Conservation (phyloP, 176 grass and related monocot species). For the Avena atlantica region DNA sequence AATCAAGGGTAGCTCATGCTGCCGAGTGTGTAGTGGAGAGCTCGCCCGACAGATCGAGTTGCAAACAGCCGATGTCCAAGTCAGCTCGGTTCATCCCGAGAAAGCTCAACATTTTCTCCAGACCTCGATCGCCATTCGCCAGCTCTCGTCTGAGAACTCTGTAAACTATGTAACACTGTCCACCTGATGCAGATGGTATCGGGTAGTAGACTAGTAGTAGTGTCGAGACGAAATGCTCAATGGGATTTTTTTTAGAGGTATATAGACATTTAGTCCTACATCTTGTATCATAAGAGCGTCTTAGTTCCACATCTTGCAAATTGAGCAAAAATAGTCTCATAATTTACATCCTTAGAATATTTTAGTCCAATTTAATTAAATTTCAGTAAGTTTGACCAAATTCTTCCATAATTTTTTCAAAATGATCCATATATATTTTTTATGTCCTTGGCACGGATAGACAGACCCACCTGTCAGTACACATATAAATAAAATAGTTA, state of each 20-base stretch:
- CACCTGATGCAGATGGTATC: slow-evolving; percentile 21
- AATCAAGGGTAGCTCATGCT: not conserved
- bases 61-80: slow-evolving; percentile 45
- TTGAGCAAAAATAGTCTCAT: no score
- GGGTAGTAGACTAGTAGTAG: not conserved
- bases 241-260: slow-evolving; percentile 42
- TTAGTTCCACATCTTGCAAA: no score
- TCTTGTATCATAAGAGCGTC: no score
- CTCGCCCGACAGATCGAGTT: slow-evolving; percentile 28
- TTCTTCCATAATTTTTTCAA: no score
- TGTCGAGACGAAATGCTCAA: slow-evolving; percentile 51
- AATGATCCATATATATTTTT: no score
- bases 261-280: no score
- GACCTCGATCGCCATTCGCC: slow-evolving; percentile 33
- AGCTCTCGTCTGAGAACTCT: slow-evolving; percentile 38
- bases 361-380: no score
- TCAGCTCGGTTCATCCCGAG: slow-evolving; percentile 64
- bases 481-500: no score
- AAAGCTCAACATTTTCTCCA: slow-evolving; percentile 69
- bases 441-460: no score
- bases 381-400: no score
- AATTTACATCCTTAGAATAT: no score
- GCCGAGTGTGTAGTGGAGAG: slow-evolving; percentile 4
- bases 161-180: slow-evolving; percentile 54
- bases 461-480: no score